Conservation (phyloP, 2,329 filamentous ascomycete genomes). For the Cladosporium sp. region DNA sequence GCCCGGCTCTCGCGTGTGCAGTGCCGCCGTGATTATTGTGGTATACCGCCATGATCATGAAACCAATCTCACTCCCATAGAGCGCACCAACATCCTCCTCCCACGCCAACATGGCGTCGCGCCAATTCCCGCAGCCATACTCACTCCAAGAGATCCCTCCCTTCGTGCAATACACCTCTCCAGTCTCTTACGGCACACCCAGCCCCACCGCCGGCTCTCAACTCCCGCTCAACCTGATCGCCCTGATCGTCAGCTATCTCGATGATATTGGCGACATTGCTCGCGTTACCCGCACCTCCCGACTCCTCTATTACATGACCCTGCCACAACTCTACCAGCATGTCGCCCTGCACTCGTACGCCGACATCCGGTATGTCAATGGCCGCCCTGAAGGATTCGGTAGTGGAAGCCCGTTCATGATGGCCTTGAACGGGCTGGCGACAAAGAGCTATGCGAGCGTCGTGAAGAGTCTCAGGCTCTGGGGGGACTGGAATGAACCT, state of each 20-base stretch:
- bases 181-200: slow-evolving; percentile 16
- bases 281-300: slow-evolving; percentile 55
- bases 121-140: background rate
- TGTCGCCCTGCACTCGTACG: slow-evolving; percentile 54
- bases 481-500: slow-evolving; percentile 54
- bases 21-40: too few relatives aligned
- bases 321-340: slow-evolving; percentile 56
- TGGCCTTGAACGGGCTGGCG: slow-evolving; percentile 59
- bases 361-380: slow-evolving; percentile 53
- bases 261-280: slow-evolving; percentile 56
- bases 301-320: slow-evolving; percentile 61
- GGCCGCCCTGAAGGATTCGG: slow-evolving; percentile 57
- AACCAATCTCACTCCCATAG: background rate
- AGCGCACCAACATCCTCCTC: background rate
- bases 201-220: slow-evolving; percentile 17
- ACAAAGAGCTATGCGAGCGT: slow-evolving; percentile 50
- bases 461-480: slow-evolving; percentile 48
- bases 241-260: slow-evolving; percentile 53
- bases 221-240: slow-evolving; percentile 56
- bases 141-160: slow-evolving; percentile 19
- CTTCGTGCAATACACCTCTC: slow-evolving; percentile 26
- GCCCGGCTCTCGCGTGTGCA: background rate
- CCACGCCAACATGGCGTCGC: background rate
- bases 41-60: too few relatives aligned
- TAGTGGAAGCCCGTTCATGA: slow-evolving; percentile 58